phyloP scores from a whole-genome alignment of 306 rosid species.

The Ormosia semicastrata region DNA sequence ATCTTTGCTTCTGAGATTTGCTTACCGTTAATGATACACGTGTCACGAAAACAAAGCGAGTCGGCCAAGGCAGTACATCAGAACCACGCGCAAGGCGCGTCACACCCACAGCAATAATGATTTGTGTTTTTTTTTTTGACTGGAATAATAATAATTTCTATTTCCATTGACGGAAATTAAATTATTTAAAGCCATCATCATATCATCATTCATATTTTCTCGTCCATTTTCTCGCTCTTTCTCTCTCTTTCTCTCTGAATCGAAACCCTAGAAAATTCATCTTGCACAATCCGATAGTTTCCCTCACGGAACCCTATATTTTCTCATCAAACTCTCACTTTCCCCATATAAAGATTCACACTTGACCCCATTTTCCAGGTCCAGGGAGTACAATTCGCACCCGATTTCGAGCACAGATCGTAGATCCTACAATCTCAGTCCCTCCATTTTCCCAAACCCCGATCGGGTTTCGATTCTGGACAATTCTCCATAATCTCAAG shows the following conservation, averaged over 20 bases:
- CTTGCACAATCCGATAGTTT: constrained; percentile 29
- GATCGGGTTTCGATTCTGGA: constrained; percentile 25
- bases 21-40: constrained; percentile 8
- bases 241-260: neutral
- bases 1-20: neutral
- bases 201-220: neutral
- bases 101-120: neutral
- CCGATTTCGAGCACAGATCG: constrained; percentile 15
- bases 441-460: neutral
- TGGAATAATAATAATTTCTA: neutral
- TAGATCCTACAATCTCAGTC: constrained; percentile 26
- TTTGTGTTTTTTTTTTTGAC: too few relatives aligned
- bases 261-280: constrained; percentile 38
- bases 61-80: neutral
- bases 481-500: neutral
- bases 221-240: neutral
- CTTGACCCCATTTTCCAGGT: neutral
- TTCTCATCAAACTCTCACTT: constrained; percentile 36
- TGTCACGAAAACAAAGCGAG: neutral
- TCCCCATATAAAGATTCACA: neutral
- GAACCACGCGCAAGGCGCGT: constrained; percentile 18
- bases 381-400: neutral
- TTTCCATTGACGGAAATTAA: neutral
- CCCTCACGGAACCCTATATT: constrained; percentile 40
- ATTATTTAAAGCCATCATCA: neutral